These are phyloP conservation scores for Starmerella lactis-condensi DNA, from an alignment of 805 yeast genomes.

Conservation along the genomic window DNA sequence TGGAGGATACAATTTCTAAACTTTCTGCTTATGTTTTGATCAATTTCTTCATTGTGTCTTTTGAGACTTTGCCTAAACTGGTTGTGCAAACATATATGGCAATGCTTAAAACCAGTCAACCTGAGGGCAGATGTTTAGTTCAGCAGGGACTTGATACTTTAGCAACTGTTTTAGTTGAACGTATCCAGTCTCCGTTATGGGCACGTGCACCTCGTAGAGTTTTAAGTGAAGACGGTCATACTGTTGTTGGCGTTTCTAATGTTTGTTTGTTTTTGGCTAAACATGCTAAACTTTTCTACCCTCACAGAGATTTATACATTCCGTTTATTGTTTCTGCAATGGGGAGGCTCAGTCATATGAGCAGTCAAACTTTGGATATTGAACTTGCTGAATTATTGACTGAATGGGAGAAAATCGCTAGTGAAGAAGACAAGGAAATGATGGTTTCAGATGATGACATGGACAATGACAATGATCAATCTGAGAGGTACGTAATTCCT, in stretches of 20 bases:
- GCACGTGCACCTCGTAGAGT: constrained; percentile 89
- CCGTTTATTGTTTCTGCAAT: constrained; percentile 78
- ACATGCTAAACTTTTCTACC: constrained; percentile 67
- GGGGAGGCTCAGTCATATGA: constrained; percentile 70
- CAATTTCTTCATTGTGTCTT: constrained; percentile 66
- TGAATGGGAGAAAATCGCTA: constrained; percentile 46
- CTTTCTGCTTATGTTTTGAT: constrained; percentile 86
- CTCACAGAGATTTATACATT: constrained; percentile 73
- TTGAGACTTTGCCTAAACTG: constrained; percentile 72
- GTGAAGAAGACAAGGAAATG: constrained; percentile 11
- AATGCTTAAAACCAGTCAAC: constrained; percentile 61
- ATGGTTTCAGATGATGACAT: constrained; percentile 9
- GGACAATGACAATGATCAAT: neutral
- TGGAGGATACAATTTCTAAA: constrained; percentile 75
- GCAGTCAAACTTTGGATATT: constrained; percentile 69
- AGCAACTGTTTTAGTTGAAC: constrained; percentile 66
- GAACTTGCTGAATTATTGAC: constrained; percentile 74
- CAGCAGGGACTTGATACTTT: constrained; percentile 71
- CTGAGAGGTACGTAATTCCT: constrained; percentile 36
- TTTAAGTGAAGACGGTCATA: constrained; percentile 74
- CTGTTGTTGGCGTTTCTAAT: constrained; percentile 65
- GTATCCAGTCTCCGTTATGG: constrained; percentile 53
- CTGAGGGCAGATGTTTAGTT: constrained; percentile 67
- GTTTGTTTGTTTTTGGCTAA: constrained; percentile 77
- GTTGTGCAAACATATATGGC: constrained; percentile 89